phyloP scores from a whole-genome alignment of 2,329 filamentous ascomycete species.

The Phaeosphaeria sp. region DNA sequence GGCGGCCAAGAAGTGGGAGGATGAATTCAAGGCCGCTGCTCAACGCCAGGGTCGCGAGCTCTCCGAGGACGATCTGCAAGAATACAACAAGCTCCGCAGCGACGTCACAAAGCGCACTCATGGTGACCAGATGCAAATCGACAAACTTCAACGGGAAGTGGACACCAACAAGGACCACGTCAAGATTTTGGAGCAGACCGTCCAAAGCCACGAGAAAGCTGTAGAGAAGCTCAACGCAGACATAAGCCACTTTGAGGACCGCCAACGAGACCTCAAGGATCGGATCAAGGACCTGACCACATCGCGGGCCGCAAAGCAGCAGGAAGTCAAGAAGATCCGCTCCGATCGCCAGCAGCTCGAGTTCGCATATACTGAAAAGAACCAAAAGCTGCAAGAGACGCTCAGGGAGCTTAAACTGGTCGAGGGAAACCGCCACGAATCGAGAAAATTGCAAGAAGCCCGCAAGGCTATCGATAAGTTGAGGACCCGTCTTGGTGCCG shows the following conservation, averaged over 20 bases:
- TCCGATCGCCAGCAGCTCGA: constrained; percentile 60
- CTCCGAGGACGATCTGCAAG: constrained; percentile 83
- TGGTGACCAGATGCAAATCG: constrained; percentile 79
- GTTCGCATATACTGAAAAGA: constrained; percentile 83
- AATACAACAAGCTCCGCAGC: constrained; percentile 84
- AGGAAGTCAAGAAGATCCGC: constrained; percentile 74
- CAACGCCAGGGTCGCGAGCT: constrained; percentile 87
- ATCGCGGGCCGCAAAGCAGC: constrained; percentile 88
- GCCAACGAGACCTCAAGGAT: constrained; percentile 63
- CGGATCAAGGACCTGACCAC: constrained; percentile 71
- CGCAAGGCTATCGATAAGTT: constrained; percentile 85
- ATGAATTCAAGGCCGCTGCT: constrained; percentile 82
- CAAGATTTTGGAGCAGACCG: constrained; percentile 85
- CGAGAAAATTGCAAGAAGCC: constrained; percentile 76
- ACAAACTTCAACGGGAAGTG: constrained; percentile 84
- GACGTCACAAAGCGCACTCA: constrained; percentile 86
- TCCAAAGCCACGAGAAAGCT: constrained; percentile 77
- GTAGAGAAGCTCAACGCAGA: constrained; percentile 78
- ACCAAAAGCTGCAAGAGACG: constrained; percentile 87
- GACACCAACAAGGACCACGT: constrained; percentile 92
- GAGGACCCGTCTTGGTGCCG: constrained; percentile 83
- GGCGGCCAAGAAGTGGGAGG: constrained; percentile 86
- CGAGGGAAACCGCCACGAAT: constrained; percentile 85
- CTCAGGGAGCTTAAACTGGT: constrained; percentile 81
- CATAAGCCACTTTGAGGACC: constrained; percentile 70